phyloP scores from a whole-genome alignment of 2,329 filamentous ascomycete species.

The Xylariaceae sp. region DNA sequence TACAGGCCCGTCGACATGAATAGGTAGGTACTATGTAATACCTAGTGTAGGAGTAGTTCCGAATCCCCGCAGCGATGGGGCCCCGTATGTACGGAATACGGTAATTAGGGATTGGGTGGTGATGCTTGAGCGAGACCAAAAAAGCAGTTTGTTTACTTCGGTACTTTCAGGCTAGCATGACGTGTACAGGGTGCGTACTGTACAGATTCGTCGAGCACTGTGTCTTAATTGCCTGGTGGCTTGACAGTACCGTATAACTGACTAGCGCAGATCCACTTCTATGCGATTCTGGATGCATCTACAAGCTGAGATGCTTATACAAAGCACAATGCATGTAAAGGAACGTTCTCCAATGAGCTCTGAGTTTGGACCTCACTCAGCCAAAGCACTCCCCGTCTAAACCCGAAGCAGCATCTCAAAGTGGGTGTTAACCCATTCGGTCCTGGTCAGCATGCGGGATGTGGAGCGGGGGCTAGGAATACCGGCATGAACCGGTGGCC shows the following conservation, averaged over 20 bases:
- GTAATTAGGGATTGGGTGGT: slow-evolving; percentile 10
- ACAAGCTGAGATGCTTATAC: neutral
- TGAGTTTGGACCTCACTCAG: neutral
- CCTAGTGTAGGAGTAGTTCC: neutral
- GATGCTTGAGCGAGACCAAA: slow-evolving; percentile 18
- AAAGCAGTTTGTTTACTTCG: slow-evolving; percentile 31
- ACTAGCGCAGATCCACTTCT: too few relatives aligned
- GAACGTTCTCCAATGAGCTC: neutral
- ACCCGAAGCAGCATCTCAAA: neutral
- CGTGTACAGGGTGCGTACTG: neutral
- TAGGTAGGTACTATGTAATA: neutral
- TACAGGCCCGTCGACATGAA: slow-evolving; percentile 7
- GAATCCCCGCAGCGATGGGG: slow-evolving; percentile 1
- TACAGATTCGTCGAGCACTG: neutral
- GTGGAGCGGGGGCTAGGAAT: neutral
- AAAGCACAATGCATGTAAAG: neutral
- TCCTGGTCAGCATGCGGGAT: neutral
- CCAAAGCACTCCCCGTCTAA: neutral
- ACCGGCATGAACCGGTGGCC: neutral
- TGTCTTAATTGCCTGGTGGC: neutral
- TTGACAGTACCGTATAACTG: neutral
- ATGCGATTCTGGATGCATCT: too few relatives aligned
- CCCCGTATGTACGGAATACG: neutral
- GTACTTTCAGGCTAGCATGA: slow-evolving; percentile 14
- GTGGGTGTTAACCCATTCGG: too few relatives aligned